Evolutionary conservation across 768 basidiomycete genomes (phyloP).

Genomic region (Kwoniella bestiolae): DNA sequence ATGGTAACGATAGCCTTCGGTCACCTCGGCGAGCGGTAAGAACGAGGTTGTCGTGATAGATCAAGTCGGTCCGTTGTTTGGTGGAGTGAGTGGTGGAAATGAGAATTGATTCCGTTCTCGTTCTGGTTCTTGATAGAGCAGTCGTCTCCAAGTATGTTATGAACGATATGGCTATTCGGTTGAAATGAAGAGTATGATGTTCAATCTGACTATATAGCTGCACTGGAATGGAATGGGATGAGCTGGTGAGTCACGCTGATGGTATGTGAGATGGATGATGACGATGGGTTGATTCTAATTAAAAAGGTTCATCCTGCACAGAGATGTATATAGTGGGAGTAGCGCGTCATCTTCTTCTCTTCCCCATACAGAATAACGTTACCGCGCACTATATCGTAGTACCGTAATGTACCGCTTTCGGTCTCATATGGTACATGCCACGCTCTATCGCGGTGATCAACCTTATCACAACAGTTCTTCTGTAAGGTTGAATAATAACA

Average conservation of each 20-base stretch:
- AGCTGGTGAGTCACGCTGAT: conserved; percentile 10
- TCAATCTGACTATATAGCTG: too few species aligned
- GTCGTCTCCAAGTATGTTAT: too few species aligned
- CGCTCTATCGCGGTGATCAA: not conserved
- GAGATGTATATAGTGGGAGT: not conserved
- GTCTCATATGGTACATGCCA: too few species aligned
- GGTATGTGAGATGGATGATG: not conserved
- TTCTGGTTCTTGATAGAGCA: not conserved
- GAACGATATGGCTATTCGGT: not conserved
- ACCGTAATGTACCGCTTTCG: not conserved
- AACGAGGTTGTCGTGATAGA: not conserved
- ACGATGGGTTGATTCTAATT: not conserved
- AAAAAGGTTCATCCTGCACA: not conserved
- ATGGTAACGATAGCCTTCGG: not conserved
- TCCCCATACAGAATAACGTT: too few species aligned
- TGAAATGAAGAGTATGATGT: too few species aligned
- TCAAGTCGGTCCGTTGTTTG: not conserved
- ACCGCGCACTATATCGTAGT: not conserved
- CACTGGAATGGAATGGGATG: too few species aligned
- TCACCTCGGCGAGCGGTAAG: not conserved
- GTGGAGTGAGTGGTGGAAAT: too few species aligned
- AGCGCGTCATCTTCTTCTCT: conserved; percentile 11
- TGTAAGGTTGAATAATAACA: not conserved
- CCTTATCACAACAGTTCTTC: not conserved
- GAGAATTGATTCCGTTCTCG: not conserved